Conservation (phyloP, 1,284 basidiomycete species). For the Afroboletus lepidellus region DNA sequence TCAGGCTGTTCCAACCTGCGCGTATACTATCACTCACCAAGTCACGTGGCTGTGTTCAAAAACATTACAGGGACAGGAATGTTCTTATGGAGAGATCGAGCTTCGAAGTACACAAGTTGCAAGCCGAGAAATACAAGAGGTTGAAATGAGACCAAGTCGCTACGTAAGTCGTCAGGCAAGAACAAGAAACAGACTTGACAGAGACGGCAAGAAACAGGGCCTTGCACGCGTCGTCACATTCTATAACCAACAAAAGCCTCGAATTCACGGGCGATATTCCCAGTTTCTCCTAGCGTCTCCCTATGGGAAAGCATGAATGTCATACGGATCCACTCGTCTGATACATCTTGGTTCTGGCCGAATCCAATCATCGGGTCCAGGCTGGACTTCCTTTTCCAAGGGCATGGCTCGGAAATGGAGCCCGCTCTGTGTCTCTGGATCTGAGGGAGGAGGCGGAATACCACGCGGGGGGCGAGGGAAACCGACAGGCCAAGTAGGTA, state of each 20-base stretch:
- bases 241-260: background rate
- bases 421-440: background rate
- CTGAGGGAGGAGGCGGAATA: background rate
- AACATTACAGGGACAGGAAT: no score
- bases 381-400: background rate
- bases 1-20: no score
- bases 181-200: no score
- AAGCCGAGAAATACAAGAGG: no score
- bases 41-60: no score
- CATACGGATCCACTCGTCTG: slow-evolving; percentile 15
- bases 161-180: no score
- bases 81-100: no score
- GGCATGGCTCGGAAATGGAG: background rate
- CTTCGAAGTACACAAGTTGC: no score
- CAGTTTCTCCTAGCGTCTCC: background rate
- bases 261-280: no score
- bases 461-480: slow-evolving; percentile 9
- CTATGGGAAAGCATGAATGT: background rate
- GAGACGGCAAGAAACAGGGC: background rate
- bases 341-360: slow-evolving; percentile 27
- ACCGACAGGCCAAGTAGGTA: slow-evolving; percentile 46
- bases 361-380: slow-evolving; percentile 20
- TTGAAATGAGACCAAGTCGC: no score
- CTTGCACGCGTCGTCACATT: background rate
- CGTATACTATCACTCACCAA: no score